Base-by-base conservation (phyloP, 2,329 filamentous ascomycete species). In the Paracamarosporium sp. region DNA sequence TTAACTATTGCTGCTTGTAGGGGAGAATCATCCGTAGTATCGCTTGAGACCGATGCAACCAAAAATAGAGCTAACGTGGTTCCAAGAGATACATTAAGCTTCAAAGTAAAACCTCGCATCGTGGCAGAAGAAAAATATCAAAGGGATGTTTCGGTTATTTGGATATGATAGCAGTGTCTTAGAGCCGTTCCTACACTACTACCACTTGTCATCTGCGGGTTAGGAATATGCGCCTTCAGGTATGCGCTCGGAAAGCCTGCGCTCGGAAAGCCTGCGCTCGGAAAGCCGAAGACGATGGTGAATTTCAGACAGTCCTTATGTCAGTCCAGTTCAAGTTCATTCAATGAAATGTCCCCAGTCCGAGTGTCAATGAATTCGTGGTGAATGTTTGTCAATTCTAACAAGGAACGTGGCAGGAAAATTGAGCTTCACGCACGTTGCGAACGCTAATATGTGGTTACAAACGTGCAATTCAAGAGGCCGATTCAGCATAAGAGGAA, bases 41-140 rank as follows among this genome's bases (percentile, higher is more conserved):
- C 28, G n/a, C 47, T 57, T 36, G 46, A 53, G 51, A 22, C 53
- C 41, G 24, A 51, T 24, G 45, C 56, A 57, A 57, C 53, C 61
- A 60, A n/a, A 40, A 20, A 31, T 5, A 51, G 13, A 15, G 27
- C 35, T 11, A 43, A 9, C 11, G 27, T 20, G n/a, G 12, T 12
- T 5, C 2, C 25, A 3, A 43, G 27, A 31, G 25, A 31, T 43
- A 7, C 1, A 15, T 13, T 24, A 13, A 31, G 17, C 11, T 15
- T 22, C 22, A 15, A 27, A 9, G 40, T 20, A 6, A 35, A 4
- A 33, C 3, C 13, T 13, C 22, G 22, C 47, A 38, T 38, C 15
- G 24, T 40, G 11, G 33, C 15, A 9, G 6, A 20, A 40, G 12
- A 8, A 20, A 15, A 20, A 28, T 2, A 30, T 20, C 9, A 15